These are phyloP conservation scores for Ganoderma sinense DNA, from an alignment of 1,284 basidiomycete genomes.

Conservation along the genomic window DNA sequence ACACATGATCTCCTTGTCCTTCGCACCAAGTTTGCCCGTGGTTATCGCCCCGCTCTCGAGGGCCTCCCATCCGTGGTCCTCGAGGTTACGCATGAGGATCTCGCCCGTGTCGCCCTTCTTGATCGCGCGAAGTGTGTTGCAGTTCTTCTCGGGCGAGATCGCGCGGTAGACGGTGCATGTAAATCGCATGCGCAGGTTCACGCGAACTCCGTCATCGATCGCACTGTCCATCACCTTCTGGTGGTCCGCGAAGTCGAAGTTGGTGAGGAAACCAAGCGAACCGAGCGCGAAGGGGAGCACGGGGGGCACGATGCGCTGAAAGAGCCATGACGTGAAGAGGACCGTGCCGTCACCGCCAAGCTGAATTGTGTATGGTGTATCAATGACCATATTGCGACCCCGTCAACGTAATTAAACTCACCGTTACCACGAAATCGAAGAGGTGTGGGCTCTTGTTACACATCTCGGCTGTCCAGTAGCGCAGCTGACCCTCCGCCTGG, in stretches of 20 bases:
- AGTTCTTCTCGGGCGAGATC: conserved; percentile 72
- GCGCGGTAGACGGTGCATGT: conserved; percentile 98
- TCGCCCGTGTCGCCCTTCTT: conserved; percentile 93
- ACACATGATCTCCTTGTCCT: conserved; percentile 98
- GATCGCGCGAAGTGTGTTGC: conserved; percentile 79
- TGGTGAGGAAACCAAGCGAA: conserved; percentile 97
- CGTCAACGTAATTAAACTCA: conserved; percentile 49
- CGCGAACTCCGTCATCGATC: conserved; percentile 93
- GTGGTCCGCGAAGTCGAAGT: conserved; percentile 95
- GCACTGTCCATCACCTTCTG: conserved; percentile 88
- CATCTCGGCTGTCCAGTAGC: conserved; percentile 99
- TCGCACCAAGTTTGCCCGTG: conserved; percentile 55
- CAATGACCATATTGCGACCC: neutral
- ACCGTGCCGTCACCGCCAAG: conserved; percentile 99
- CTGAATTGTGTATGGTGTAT: conserved; percentile 47
- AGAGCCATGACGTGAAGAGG: conserved; percentile 98
- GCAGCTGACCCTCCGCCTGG: conserved; percentile 80
- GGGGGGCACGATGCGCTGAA: conserved; percentile 97
- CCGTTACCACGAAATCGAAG: conserved; percentile 98
- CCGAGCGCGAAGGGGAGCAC: conserved; percentile 98
- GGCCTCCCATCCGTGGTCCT: conserved; percentile 92
- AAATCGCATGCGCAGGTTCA: conserved; percentile 99
- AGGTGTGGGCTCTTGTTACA: conserved; percentile 91
- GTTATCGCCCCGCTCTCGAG: conserved; percentile 74
- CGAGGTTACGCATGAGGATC: conserved; percentile 92